These are phyloP conservation scores for Neonothopanus nambi DNA, from an alignment of 1,284 basidiomycete species.

Conservation along the genomic window DNA sequence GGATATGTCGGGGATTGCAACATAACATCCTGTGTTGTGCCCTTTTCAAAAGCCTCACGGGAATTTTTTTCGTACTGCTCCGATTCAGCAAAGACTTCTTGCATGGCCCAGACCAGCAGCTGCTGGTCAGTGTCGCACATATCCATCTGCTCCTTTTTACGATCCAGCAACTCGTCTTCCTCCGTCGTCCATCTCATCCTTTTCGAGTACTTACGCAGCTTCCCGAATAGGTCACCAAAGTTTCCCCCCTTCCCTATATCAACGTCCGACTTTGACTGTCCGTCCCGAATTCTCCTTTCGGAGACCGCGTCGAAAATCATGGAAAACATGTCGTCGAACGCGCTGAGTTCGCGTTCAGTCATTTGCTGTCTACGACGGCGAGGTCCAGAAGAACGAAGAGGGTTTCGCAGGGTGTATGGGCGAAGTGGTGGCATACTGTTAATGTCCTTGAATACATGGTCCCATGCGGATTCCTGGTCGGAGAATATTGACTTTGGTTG, in stretches of 20 bases:
- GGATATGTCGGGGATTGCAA: conserved; percentile 71
- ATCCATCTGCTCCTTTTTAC: conserved; percentile 76
- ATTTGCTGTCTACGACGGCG: conserved; percentile 53
- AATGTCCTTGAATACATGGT: conserved; percentile 52
- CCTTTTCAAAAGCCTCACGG: conserved; percentile 34
- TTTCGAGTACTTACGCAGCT: conserved; percentile 50
- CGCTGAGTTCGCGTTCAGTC: conserved; percentile 64
- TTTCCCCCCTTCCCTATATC: conserved; percentile 29
- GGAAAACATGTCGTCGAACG: conserved; percentile 73
- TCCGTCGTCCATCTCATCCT: conserved; percentile 51
- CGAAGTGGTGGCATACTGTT: conserved; percentile 28
- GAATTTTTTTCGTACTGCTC: conserved; percentile 49
- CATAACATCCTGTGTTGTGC: conserved; percentile 27
- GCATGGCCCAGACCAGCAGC: conserved; percentile 75
- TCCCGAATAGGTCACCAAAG: conserved; percentile 43
- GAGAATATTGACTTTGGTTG: conserved; percentile 36
- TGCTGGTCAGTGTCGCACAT: conserved; percentile 69
- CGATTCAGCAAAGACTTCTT: conserved; percentile 67
- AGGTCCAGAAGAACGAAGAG: conserved; percentile 24
- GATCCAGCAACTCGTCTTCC: conserved; percentile 64
- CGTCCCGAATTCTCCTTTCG: conserved; percentile 23
- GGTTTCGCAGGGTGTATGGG: conserved; percentile 23
- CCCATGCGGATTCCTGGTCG: conserved; percentile 48
- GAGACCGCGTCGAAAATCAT: conserved; percentile 63
- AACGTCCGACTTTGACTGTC: conserved; percentile 16